Evolutionary conservation across 306 rosid species (phyloP).

Genomic region (Cyamopsis tetragonoloba): DNA sequence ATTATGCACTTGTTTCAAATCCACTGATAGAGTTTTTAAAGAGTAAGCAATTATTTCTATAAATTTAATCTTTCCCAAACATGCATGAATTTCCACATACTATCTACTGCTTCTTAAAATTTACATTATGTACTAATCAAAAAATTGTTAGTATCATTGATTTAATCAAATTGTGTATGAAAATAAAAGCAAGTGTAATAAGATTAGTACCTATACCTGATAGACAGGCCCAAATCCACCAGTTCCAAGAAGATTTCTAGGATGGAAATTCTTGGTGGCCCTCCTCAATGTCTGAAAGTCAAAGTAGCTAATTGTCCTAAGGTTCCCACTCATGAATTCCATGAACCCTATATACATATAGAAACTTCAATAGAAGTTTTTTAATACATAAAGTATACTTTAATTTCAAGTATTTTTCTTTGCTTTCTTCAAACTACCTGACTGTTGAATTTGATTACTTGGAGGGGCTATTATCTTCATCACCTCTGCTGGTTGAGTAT

Average conservation of each 20-base stretch:
- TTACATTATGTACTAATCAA: not conserved
- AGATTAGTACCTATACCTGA: constrained; percentile 54
- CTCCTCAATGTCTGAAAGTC: constrained; percentile 58
- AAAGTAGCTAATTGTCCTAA: constrained; percentile 57
- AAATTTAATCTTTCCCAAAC: no score
- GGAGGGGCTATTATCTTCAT: constrained; percentile 35
- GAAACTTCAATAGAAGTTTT: not conserved
- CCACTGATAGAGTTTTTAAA: no score
- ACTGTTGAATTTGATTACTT: constrained; percentile 28
- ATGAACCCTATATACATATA: constrained; percentile 36
- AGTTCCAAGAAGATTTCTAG: constrained; percentile 67
- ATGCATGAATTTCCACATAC: not conserved
- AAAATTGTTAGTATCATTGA: not conserved
- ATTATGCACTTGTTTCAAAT: no score
- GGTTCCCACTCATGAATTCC: constrained; percentile 58
- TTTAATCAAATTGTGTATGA: not conserved
- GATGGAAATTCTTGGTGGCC: constrained; percentile 74
- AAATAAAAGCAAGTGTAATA: not conserved
- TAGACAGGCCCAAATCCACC: constrained; percentile 98
- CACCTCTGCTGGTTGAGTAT: constrained; percentile 29
- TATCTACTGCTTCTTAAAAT: not conserved
- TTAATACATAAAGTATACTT: not conserved
- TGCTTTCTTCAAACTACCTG: constrained; percentile 43
- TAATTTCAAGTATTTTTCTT: not conserved
- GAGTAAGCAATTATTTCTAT: no score